A percentile compares a stretch with the other conserved stretches of the same genome.
These are phyloP conservation scores for Mortierella sp. DNA, from an alignment of 371 early-diverging fungal species.

Conservation along the genomic window DNA sequence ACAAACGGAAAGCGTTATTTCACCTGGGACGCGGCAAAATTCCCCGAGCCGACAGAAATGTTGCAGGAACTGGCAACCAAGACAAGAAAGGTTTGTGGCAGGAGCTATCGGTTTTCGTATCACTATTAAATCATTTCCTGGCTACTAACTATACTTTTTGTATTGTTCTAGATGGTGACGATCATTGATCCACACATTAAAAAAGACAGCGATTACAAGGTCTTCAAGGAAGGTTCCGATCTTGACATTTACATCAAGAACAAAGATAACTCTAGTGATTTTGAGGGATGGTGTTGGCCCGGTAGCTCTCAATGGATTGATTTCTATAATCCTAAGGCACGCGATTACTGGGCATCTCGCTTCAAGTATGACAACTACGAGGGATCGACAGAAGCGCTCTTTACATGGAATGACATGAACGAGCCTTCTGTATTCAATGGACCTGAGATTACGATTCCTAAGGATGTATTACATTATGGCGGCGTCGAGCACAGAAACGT, in stretches of 20 bases:
- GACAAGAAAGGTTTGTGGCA: constrained; percentile 75
- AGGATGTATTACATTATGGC: constrained; percentile 84
- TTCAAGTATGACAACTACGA: constrained; percentile 76
- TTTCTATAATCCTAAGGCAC: constrained; percentile 81
- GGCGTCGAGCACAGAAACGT: constrained; percentile 87
- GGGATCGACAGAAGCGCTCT: constrained; percentile 78
- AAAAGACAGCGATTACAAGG: constrained; percentile 75
- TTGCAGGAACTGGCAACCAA: constrained; percentile 74
- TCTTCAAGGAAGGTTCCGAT: constrained; percentile 83
- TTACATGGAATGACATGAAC: constrained; percentile 97
- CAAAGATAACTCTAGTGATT: constrained; percentile 67
- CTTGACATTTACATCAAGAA: constrained; percentile 83
- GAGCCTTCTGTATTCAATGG: constrained; percentile 93
- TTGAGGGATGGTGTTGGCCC: constrained; percentile 96
- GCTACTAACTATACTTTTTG: neutral
- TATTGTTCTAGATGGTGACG: constrained; percentile 76
- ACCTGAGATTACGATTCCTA: constrained; percentile 93
- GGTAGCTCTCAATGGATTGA: constrained; percentile 91
- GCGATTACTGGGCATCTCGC: constrained; percentile 83
- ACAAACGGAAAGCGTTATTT: constrained; percentile 92
- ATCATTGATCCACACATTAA: constrained; percentile 99
- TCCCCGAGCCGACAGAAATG: constrained; percentile 91
- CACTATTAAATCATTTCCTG: neutral
- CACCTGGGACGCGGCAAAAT: constrained; percentile 90
- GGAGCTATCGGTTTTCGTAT: neutral